Evolutionary conservation across 1,284 basidiomycete genomes (phyloP).

Genomic region (Xerocomus cyaneibrunnescens): DNA sequence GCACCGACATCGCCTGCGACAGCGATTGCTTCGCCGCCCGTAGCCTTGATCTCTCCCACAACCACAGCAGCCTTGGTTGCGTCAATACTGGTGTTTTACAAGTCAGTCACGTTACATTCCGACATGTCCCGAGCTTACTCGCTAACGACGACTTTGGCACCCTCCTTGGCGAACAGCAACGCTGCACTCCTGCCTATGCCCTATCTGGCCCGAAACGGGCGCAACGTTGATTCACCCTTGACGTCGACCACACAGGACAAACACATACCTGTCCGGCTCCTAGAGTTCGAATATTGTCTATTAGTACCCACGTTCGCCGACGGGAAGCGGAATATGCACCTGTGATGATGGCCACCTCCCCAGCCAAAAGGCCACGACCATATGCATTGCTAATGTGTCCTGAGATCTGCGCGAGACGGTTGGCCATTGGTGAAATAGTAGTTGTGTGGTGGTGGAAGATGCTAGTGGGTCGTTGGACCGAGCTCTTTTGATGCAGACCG

Average conservation of each 20-base stretch:
- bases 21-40: conserved; percentile 71
- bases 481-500: neutral
- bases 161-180: conserved; percentile 79
- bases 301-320: neutral
- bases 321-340: conserved; percentile 42
- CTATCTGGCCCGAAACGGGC: conserved; percentile 38
- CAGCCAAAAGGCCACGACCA: conserved; percentile 65
- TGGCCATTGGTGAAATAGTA: conserved; percentile 43
- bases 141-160: conserved; percentile 83
- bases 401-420: conserved; percentile 68
- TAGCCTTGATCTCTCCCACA: conserved; percentile 70
- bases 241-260: neutral
- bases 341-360: conserved; percentile 85
- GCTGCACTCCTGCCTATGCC: conserved; percentile 77
- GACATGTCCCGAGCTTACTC: conserved; percentile 51
- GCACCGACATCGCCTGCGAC: conserved; percentile 77
- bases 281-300: conserved; percentile 24
- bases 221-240: neutral
- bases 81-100: conserved; percentile 53
- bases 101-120: neutral
- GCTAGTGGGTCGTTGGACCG: neutral
- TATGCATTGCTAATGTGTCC: conserved; percentile 62
- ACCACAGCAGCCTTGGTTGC: conserved; percentile 64
- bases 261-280: conserved; percentile 70
- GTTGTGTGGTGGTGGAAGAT: neutral